phyloP scores from a whole-genome alignment of 2,329 filamentous ascomycete genomes.

The Bertia moriformis region DNA sequence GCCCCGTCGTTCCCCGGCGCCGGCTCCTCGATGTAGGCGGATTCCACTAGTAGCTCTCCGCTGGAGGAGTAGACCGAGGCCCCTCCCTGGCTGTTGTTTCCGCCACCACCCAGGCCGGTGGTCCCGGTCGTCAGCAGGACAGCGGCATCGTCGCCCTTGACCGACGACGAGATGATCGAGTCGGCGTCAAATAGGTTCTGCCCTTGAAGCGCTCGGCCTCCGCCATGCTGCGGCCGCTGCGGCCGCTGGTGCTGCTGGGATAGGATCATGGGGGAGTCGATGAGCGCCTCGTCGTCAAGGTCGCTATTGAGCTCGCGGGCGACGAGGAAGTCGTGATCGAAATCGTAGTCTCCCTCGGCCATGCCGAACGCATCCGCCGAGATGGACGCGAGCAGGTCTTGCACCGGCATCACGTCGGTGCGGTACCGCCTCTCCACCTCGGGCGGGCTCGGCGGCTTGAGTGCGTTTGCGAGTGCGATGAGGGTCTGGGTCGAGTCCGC shows the following conservation, averaged over 20 bases:
- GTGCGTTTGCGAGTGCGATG: constrained; percentile 63
- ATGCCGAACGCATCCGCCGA: constrained; percentile 68
- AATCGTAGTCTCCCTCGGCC: constrained; percentile 5
- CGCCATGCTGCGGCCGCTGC: too few relatives aligned
- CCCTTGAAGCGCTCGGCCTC: too few relatives aligned
- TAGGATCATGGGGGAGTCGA: too few relatives aligned
- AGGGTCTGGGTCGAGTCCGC: constrained; percentile 94
- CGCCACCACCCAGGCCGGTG: too few relatives aligned
- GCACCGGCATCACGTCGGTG: constrained; percentile 70
- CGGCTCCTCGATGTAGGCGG: too few relatives aligned
- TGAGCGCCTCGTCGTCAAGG: too few relatives aligned
- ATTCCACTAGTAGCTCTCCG: constrained; percentile 43
- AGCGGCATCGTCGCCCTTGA: too few relatives aligned
- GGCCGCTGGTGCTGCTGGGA: too few relatives aligned
- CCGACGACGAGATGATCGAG: too few relatives aligned
- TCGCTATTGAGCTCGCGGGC: constrained; percentile 8
- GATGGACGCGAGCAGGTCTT: constrained; percentile 81
- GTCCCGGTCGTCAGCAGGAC: too few relatives aligned
- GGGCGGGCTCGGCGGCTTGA: constrained; percentile 71
- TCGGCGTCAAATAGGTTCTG: not conserved
- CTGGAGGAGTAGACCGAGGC: constrained; percentile 61
- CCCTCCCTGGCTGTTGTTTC: constrained; percentile 34
- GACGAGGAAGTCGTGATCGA: constrained; percentile 17
- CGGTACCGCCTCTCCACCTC: constrained; percentile 74
- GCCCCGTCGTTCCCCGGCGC: too few relatives aligned